Conservation (phyloP, 495 filamentous ascomycete genomes). For the Neurospora terricola region DNA sequence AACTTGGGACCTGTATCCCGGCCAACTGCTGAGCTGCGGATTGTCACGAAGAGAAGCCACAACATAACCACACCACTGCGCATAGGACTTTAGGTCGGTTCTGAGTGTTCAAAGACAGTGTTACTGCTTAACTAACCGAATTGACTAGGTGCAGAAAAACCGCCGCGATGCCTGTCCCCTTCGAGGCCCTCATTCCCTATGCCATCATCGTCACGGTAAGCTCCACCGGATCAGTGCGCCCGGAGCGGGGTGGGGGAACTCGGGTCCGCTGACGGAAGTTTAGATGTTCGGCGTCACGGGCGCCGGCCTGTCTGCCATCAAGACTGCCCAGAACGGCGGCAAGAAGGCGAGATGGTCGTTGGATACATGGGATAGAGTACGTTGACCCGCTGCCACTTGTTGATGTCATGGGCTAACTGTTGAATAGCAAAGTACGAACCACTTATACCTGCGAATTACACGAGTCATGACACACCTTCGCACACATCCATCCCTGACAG, state of each 20-base stretch:
- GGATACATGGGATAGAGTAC: conserved; percentile 90
- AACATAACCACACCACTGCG: conserved; percentile 5
- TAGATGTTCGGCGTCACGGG: conserved; percentile 91
- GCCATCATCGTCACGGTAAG: conserved; percentile 80
- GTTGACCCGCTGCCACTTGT: conserved; percentile 26
- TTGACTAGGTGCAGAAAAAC: conserved; percentile 13
- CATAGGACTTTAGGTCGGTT: conserved; percentile 17
- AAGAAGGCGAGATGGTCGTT: conserved; percentile 74
- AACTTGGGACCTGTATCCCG: neutral
- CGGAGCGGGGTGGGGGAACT: conserved; percentile 6
- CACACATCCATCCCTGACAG: neutral
- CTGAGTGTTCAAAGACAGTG: neutral
- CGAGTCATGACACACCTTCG: conserved; percentile 1
- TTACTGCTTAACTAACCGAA: conserved; percentile 7
- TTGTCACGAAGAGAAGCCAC: conserved; percentile 2
- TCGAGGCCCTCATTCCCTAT: conserved; percentile 91
- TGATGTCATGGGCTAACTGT: conserved; percentile 20
- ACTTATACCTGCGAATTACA: neutral
- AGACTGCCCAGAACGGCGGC: conserved; percentile 73
- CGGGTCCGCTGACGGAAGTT: conserved; percentile 18
- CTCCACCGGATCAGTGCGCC: conserved; percentile 11
- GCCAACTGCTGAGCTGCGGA: conserved; percentile 6
- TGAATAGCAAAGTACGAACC: conserved; percentile 63
- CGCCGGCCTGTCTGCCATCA: conserved; percentile 61
- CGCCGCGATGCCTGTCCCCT: conserved; percentile 80